Percentiles rank a stretch among this genome's conserved stretches.
Evolutionary conservation across 257 asterid genomes (phyloP).

Genomic region (Jacaranda mimosifolia): DNA sequence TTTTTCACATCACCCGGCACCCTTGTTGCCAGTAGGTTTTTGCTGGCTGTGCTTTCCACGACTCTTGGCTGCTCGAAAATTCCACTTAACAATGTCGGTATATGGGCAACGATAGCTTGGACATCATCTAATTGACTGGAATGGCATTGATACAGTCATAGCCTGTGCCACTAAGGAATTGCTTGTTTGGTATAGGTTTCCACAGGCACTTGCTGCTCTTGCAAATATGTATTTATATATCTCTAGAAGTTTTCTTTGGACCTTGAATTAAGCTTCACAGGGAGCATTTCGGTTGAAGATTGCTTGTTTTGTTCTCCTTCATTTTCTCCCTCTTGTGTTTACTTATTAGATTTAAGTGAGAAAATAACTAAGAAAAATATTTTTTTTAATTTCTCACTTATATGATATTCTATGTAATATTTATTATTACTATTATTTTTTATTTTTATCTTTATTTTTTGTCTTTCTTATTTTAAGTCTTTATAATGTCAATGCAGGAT

Average conservation of each 20-base stretch:
- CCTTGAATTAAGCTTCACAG: not conserved
- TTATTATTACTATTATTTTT: too few species aligned
- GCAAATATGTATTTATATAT: not conserved
- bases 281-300: not conserved
- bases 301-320: too few species aligned
- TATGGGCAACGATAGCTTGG: too few species aligned
- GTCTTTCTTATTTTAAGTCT: too few species aligned
- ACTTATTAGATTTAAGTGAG: too few species aligned
- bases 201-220: not conserved
- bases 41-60: not conserved
- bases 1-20: not conserved
- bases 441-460: too few species aligned
- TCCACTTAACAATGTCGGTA: not conserved
- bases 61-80: not conserved
- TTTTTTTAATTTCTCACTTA: too few species aligned
- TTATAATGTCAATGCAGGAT: too few species aligned
- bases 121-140: not conserved
- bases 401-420: too few species aligned
- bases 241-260: not conserved
- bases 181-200: not conserved
- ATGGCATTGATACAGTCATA: not conserved
- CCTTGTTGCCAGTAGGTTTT: not conserved
- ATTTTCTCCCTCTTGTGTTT: too few species aligned
- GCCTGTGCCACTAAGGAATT: not conserved
- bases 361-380: too few species aligned